Conservation (phyloP, 768 basidiomycete species). For the Lentinula boryana region DNA sequence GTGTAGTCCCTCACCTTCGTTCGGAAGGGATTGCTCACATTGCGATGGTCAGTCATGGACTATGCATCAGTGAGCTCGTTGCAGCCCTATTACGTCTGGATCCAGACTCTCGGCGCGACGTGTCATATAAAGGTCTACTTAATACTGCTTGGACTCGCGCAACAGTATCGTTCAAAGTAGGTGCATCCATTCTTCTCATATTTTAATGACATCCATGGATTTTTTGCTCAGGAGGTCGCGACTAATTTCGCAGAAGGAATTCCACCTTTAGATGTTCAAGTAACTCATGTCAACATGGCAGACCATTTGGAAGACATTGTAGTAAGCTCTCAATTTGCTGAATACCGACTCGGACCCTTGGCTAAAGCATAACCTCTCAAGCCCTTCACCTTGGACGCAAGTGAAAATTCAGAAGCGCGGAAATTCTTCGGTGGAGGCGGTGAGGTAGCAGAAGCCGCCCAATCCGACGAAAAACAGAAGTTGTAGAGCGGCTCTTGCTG, state of each 20-base stretch:
- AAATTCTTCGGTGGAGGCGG: constrained; percentile 29
- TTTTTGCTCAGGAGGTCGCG: background rate
- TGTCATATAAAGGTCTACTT: constrained; percentile 38
- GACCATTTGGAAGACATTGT: constrained; percentile 29
- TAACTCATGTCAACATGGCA: constrained; percentile 29
- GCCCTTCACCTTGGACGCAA: constrained; percentile 9
- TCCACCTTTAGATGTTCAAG: constrained; percentile 25
- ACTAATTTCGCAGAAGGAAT: constrained; percentile 15
- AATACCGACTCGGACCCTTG: background rate
- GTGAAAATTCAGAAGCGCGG: constrained; percentile 22
- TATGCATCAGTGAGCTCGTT: constrained; percentile 62
- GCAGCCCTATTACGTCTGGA: constrained; percentile 46
- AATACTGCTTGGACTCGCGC: constrained; percentile 77
- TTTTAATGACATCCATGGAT: background rate
- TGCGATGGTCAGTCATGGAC: constrained; percentile 69
- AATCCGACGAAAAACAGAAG: constrained; percentile 2
- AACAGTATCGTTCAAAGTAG: constrained; percentile 38
- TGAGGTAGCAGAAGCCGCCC: background rate
- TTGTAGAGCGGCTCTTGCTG: background rate
- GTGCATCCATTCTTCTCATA: constrained; percentile 2
- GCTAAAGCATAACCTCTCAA: constrained; percentile 1
- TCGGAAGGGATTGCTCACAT: constrained; percentile 39
- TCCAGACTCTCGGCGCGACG: constrained; percentile 34
- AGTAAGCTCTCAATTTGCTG: background rate
- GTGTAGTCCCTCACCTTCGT: constrained; percentile 53